Evolutionary conservation across 169 alveolate species (phyloP), one percentile per base, ranked within the genome.

Genomic region (Plasmodium berghei): DNA sequence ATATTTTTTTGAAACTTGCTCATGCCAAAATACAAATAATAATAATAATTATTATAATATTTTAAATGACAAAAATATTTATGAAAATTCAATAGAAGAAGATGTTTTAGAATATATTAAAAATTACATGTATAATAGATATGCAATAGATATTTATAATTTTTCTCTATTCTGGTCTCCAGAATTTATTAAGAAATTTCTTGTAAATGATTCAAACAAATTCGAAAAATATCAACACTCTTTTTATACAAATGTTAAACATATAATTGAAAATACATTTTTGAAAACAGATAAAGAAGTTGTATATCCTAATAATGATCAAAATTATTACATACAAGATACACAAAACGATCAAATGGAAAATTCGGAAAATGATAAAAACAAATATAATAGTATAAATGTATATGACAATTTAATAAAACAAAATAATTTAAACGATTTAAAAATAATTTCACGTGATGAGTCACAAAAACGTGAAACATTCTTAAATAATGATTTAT

Each of bases 111-210:
- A 9, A 20, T 12, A 80, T 42, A 72, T 28, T 10, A 67, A 66
- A 58, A 54, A 42, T 48, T 64, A 80, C 58, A 18, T 80, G 54
- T 59, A 66, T 9, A 80, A 80, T 62, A 64, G 90, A 67, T 48
- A 80, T 67, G 56, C 90, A 56, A 54, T 80, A 40, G 90, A 80
- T 59, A 80, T 80, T 12, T 80, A 80, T 61, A 80, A 80, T 61
- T 80, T 22, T 70, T 42, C 72, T 24, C 66, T 80, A 42, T 80
- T 66, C 59, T 80, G 90, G 90, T 66, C 85, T 26, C 90, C 90
- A 18, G 73, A 80, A 70, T 69, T 80, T 67, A 71, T 80, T 5
- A 80, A 80, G 58, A 80, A 52, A 34, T 80, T 66, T 40, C 55
- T 80, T 12, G 42, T 5, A 34, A 40, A 18, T 42, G 42, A 46